Evolutionary conservation across 495 filamentous ascomycete species (phyloP).

Genomic region (Arthonia radiata): DNA sequence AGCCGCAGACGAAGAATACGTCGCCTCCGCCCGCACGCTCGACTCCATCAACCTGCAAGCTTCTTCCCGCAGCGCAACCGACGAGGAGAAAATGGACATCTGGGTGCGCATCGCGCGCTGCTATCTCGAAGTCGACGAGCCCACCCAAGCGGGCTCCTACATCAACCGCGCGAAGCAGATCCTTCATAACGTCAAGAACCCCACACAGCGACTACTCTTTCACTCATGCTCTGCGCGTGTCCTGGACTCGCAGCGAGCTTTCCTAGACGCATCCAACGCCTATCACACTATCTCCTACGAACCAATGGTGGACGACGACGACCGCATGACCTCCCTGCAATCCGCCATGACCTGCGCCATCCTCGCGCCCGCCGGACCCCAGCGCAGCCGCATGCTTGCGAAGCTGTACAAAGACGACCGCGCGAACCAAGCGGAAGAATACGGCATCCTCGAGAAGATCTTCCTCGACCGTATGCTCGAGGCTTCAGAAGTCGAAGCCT

Average conservation of each 20-base stretch:
- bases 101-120: conserved; percentile 91
- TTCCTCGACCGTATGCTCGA: conserved; percentile 71
- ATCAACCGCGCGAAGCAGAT: conserved; percentile 84
- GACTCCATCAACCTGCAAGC: conserved; percentile 69
- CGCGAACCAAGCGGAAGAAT: conserved; percentile 47
- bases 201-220: conserved; percentile 71
- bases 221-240: conserved; percentile 80
- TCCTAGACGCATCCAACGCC: conserved; percentile 67
- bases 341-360: conserved; percentile 91
- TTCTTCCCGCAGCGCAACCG: conserved; percentile 57
- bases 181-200: conserved; percentile 39
- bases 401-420: conserved; percentile 89
- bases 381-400: conserved; percentile 51
- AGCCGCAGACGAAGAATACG: conserved; percentile 59
- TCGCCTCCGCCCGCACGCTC: conserved; percentile 48
- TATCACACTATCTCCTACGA: conserved; percentile 71
- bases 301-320: conserved; percentile 53
- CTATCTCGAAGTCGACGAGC: conserved; percentile 86
- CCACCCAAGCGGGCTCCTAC: conserved; percentile 57
- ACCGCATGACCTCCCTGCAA: conserved; percentile 56
- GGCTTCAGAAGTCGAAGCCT: conserved; percentile 59
- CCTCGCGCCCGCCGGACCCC: conserved; percentile 71
- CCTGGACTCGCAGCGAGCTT: conserved; percentile 66
- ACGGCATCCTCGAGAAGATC: conserved; percentile 87
- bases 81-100: conserved; percentile 49